Percentiles rank a stretch among this genome's conserved stretches.
Evolutionary conservation across 495 filamentous ascomycete species (phyloP).

Genomic region (Friedmanniomyces simplex): DNA sequence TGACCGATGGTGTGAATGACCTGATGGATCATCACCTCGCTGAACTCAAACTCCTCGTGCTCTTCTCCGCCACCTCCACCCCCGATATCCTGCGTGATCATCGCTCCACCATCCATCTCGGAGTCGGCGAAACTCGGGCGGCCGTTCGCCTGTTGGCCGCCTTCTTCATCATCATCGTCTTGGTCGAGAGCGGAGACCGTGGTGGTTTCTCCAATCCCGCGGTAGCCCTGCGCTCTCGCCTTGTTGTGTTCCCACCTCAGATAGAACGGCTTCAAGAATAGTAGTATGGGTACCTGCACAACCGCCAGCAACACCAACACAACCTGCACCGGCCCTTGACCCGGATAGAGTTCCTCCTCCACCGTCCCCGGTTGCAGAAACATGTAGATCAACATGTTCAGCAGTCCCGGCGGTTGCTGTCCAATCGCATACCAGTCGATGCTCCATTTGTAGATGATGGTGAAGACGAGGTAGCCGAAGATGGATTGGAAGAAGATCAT

Average conservation of each 20-base stretch:
- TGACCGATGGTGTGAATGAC: constrained; percentile 96
- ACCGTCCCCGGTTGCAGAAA: constrained; percentile 79
- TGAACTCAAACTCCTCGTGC: constrained; percentile 94
- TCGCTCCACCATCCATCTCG: constrained; percentile 68
- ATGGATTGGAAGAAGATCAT: constrained; percentile 99
- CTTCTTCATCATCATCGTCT: constrained; percentile 51
- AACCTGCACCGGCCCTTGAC: constrained; percentile 65
- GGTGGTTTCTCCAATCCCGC: constrained; percentile 78
- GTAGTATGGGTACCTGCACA: constrained; percentile 74
- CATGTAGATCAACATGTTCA: constrained; percentile 99
- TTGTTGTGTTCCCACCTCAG: constrained; percentile 86
- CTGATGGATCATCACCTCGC: constrained; percentile 96
- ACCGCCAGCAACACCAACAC: constrained; percentile 74
- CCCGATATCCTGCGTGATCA: constrained; percentile 78
- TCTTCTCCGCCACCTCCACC: constrained; percentile 50
- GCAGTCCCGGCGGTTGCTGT: constrained; percentile 65
- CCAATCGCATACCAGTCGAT: constrained; percentile 68
- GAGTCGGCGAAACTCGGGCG: constrained; percentile 68
- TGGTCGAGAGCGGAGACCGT: constrained; percentile 77
- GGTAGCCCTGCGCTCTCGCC: constrained; percentile 77
- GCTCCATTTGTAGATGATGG: constrained; percentile 94
- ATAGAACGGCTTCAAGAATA: constrained; percentile 93
- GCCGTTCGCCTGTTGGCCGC: constrained; percentile 47
- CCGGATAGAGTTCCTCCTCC: constrained; percentile 59
- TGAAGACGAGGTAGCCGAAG: constrained; percentile 90